Percentiles rank a stretch among this genome's conserved stretches.
These are phyloP conservation scores for Collybiopsis confluens DNA, from an alignment of 768 basidiomycete genomes.

Conservation along the genomic window DNA sequence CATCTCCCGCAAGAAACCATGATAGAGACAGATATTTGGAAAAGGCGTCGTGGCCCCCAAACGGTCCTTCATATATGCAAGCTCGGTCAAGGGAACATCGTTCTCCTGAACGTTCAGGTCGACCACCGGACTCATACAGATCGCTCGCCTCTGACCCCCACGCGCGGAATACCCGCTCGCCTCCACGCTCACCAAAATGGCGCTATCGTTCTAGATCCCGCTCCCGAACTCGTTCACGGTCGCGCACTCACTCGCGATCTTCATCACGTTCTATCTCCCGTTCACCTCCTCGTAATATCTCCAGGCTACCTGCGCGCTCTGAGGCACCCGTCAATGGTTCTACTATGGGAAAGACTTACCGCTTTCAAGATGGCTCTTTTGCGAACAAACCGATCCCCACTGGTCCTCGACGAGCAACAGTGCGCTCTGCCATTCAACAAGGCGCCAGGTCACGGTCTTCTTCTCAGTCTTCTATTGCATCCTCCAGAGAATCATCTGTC, in stretches of 20 bases:
- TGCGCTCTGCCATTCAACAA: conserved; percentile 21
- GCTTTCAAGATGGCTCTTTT: background rate
- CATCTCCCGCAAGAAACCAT: conserved; percentile 14
- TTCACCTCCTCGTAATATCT: conserved; percentile 5
- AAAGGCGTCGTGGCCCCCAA: conserved; percentile 12
- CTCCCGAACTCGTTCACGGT: conserved; percentile 11
- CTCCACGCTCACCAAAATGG: conserved; percentile 25
- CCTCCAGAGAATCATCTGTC: conserved; percentile 39
- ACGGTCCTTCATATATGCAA: background rate
- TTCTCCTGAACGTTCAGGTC: conserved; percentile 5
- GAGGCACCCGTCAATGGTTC: background rate
- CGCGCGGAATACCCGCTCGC: conserved; percentile 16
- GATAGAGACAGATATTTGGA: background rate
- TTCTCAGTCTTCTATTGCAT: conserved; percentile 58
- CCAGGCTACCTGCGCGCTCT: background rate
- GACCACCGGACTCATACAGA: background rate
- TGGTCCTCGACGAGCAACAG: background rate
- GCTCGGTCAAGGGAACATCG: background rate
- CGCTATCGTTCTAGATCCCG: conserved; percentile 18
- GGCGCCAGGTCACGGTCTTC: conserved; percentile 39
- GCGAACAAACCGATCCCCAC: background rate
- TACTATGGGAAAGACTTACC: background rate
- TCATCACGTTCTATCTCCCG: conserved; percentile 19
- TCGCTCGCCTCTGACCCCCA: background rate
- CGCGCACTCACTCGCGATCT: conserved; percentile 9